A percentile compares a stretch with the other conserved stretches of the same genome.
Conservation (phyloP, 257 asterid species). For the Solanum pimpinellifolium region DNA sequence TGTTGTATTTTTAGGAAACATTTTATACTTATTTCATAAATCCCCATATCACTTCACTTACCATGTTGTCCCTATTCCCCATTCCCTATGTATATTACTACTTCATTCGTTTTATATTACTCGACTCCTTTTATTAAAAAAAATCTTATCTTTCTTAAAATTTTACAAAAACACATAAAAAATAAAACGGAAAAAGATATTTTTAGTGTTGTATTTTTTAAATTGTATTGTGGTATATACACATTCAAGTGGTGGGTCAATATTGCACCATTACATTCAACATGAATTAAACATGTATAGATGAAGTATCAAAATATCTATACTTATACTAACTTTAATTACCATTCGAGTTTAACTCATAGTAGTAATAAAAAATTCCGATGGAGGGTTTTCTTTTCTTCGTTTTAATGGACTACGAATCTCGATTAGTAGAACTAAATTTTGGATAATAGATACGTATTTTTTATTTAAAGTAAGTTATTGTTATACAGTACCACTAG, state of each 20-base stretch:
- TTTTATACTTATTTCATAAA: slow-evolving; percentile 22
- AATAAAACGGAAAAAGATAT: not conserved
- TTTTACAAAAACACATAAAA: not conserved
- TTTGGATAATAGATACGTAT: not conserved
- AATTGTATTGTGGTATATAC: not conserved
- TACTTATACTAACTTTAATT: not conserved
- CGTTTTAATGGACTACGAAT: not conserved
- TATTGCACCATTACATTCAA: not conserved
- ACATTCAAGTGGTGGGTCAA: not conserved
- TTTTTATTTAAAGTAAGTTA: not conserved
- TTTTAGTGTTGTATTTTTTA: not conserved
- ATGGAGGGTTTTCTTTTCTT: not conserved
- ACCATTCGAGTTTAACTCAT: not conserved
- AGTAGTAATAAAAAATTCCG: too few relatives aligned
- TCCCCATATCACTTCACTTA: slow-evolving; percentile 26
- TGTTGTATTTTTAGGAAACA: slow-evolving; percentile 47
- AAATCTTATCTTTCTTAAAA: rapidly evolving
- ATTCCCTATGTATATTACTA: not conserved
- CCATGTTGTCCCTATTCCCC: slow-evolving; percentile 32
- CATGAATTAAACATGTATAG: not conserved
- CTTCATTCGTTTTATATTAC: not conserved
- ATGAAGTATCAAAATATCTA: not conserved
- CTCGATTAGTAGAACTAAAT: not conserved
- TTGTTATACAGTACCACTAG: not conserved
- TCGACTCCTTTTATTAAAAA: not conserved